A percentile compares a stretch with the other conserved stretches of the same genome.
These are phyloP conservation scores for Dovyalis caffra DNA, from an alignment of 345 rosid genomes.

Conservation along the genomic window DNA sequence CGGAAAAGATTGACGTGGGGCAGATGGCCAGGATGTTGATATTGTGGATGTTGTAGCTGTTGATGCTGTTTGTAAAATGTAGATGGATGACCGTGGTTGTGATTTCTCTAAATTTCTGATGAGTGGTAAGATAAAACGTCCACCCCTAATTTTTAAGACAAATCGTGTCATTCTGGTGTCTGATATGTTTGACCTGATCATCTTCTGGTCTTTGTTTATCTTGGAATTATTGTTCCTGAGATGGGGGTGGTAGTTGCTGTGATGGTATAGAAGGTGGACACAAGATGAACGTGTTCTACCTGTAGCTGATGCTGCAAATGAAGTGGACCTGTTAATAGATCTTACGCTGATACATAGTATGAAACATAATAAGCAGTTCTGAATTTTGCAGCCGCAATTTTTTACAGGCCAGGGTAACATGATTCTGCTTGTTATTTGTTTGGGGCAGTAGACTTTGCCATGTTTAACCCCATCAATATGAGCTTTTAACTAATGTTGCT, in stretches of 20 bases:
- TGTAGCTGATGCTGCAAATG: conserved; percentile 38
- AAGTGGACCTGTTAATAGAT: conserved; percentile 26
- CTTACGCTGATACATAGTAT: conserved; percentile 14
- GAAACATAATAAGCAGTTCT: conserved; percentile 30
- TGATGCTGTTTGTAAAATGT: conserved; percentile 63
- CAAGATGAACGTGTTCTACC: conserved; percentile 24
- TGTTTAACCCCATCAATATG: conserved; percentile 10
- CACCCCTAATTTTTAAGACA: conserved; percentile 25
- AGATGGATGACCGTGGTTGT: conserved; percentile 56
- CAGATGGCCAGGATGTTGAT: conserved; percentile 58
- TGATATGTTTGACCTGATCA: conserved; percentile 30
- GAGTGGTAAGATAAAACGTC: conserved; percentile 42
- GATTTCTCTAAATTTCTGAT: conserved; percentile 32
- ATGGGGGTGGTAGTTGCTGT: conserved; percentile 36
- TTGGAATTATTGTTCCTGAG: conserved; percentile 26
- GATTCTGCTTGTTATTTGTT: conserved; percentile 26
- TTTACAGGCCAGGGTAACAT: conserved; percentile 26
- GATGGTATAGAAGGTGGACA: conserved; percentile 27
- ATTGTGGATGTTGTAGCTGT: conserved; percentile 55
- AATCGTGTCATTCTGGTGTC: conserved; percentile 26
- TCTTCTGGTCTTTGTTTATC: conserved; percentile 30
- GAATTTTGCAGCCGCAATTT: conserved; percentile 24
- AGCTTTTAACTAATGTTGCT: conserved; percentile 31
- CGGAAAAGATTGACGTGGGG: conserved; percentile 51
- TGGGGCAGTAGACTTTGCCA: conserved; percentile 19